Evolutionary conservation across 2,329 filamentous ascomycete genomes (phyloP), one percentile per base, ranked within the genome.

Genomic region (Trichoderma sp.): DNA sequence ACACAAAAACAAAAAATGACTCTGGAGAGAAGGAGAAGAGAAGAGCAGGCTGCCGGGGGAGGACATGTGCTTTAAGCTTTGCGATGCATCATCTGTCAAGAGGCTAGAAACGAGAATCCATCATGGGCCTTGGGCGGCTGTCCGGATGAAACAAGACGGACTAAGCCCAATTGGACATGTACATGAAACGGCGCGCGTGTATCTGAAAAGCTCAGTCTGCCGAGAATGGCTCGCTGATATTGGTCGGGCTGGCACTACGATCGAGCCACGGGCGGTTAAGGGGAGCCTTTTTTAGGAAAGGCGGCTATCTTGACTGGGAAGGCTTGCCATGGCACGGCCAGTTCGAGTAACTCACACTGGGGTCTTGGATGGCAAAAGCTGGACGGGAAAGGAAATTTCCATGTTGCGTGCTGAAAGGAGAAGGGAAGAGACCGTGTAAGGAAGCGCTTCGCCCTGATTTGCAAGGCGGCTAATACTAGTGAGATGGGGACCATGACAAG

Each of bases 121-220:
- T 74, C 76, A 73, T 75, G 74, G 37, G 73, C 72, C 68, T 18
- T 73, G 70, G 76, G 75, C 74, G 75, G 72, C 67, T 75, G 71
- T 71, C 58, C 18, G 59, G 73, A 71, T 78, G 77, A 79, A 78
- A 78, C 76, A 72, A 71, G 71, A 66, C 32, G 70, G 37, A 64
- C 55, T 59, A 60, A 72, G 58, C 68, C 63, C 63, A 72, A 76
- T 71, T 72, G 75, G 77, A 77, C 77, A 80, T 72, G 76, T 77
- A 77, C 77, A 80, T 86, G 85, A 87, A 87, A 87, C 85, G 76
- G 72, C 74, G 76, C 76, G 77, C 71, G 78, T 82, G 85, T 86
- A 78, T 86, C 83, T 81, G 78, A 83, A 83, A 73, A 74, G 76
- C 74, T 77, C 76, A 78, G 80, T 79, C 74, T 77, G 74, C 73